phyloP scores from a whole-genome alignment of 352 stramenopile genomes.

The Bremia lactucae region DNA sequence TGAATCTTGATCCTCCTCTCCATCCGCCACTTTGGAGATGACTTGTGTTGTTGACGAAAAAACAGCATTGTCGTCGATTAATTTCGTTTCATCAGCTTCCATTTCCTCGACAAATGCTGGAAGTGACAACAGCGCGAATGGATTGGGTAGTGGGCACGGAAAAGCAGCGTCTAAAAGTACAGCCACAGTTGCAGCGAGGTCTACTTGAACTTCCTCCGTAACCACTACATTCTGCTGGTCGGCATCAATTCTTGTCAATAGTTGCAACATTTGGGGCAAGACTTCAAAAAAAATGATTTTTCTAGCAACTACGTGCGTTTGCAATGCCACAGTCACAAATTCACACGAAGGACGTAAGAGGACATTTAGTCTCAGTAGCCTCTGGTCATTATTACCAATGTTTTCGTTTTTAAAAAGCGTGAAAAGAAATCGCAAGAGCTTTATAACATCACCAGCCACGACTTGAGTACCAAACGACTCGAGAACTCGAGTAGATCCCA shows the following conservation, averaged over 20 bases:
- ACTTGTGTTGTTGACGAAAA: slow-evolving; percentile 6
- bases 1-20: slow-evolving; percentile 24
- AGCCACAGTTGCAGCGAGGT: slow-evolving; percentile 42
- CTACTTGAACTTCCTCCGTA: slow-evolving; percentile 33
- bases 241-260: slow-evolving; percentile 21
- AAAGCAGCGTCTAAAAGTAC: slow-evolving; percentile 48
- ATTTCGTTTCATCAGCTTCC: slow-evolving; percentile 24
- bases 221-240: slow-evolving; percentile 12
- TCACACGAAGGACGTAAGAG: slow-evolving; percentile 54
- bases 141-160: slow-evolving; percentile 22
- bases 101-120: slow-evolving; percentile 49
- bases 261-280: slow-evolving; percentile 30
- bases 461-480: slow-evolving; percentile 54
- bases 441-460: slow-evolving; percentile 20
- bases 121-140: slow-evolving; percentile 41
- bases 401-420: slow-evolving; percentile 28
- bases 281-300: slow-evolving; percentile 39
- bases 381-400: slow-evolving; percentile 7
- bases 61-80: slow-evolving; percentile 5
- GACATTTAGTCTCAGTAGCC: slow-evolving; percentile 24
- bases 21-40: slow-evolving; percentile 18
- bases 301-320: slow-evolving; percentile 40
- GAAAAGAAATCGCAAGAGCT: slow-evolving; percentile 45
- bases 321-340: slow-evolving; percentile 44
- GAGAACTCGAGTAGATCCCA: slow-evolving; percentile 48